Base-by-base conservation (phyloP, 805 yeast species). In the Metschnikowia matae region DNA sequence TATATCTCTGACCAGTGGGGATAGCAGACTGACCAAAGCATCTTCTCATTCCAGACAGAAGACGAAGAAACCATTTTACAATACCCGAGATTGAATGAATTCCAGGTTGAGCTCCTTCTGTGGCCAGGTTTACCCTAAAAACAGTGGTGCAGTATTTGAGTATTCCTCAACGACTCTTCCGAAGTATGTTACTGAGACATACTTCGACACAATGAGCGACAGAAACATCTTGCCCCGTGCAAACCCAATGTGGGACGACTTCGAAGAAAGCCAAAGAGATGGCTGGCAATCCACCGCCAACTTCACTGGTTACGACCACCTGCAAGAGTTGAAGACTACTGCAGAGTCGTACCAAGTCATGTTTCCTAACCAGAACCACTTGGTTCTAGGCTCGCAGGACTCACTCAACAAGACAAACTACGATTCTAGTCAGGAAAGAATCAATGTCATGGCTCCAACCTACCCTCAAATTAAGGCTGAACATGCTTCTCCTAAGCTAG, bases 191-290 rank as follows among this genome's bases (percentile, higher is more conserved):
- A 17, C 45, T 6, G 45, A 34, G 45, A 34, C 38, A 14, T n/a
- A 33, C 38, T 42, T 42, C 38, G 38, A 42, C 13, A 42, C 38
- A 7, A 42, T 42, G 45, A 33, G 45, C 20, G 45, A 42, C 35
- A 20, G 31, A 42, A 32, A 21, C 45, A 42, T 33, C 29, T 42
- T 42, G n/a, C 45, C 45, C n/a, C 36, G 45, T 20, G 45, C 45
- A 15, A 42, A 42, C 45, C 20, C 33, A 14, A 20, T 34, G 33
- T 42, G 45, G 45, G 37, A 42, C n/a, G 18, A 34, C 38, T 42
- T 42, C 13, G 45, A 42, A 14, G 29, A 42, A 15, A 34, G 31
- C 20, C 45, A 20, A 11, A 32, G 20, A 33, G 37, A 42, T 14
- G n/a, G 38, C 31, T 42, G 45, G 45, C 45, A 42, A 6, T 4